Percentiles rank a stretch among this genome's conserved stretches.
Evolutionary conservation across 2,329 filamentous ascomycete genomes (phyloP).

Genomic region (Penicillium oxalicum): DNA sequence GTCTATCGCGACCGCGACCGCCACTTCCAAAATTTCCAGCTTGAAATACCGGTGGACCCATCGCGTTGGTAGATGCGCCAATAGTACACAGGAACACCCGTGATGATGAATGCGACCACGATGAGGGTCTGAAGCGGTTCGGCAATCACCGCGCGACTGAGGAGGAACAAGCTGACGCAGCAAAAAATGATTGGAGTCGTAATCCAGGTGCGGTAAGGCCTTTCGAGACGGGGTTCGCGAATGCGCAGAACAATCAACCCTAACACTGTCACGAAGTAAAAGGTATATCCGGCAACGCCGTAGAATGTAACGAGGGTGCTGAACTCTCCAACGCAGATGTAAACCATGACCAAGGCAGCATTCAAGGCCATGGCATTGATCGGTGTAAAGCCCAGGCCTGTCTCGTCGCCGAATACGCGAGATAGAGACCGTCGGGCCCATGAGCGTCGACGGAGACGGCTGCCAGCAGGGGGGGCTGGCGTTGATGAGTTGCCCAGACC

Average conservation of each 20-base stretch:
- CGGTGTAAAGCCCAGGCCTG: slow-evolving; percentile 86
- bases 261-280: slow-evolving; percentile 93
- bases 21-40: slow-evolving; percentile 43
- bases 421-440: slow-evolving; percentile 56
- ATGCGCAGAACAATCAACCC: slow-evolving; percentile 88
- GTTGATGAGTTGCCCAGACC: slow-evolving; percentile 52
- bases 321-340: slow-evolving; percentile 85
- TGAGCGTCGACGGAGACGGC: slow-evolving; percentile 41
- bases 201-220: slow-evolving; percentile 95
- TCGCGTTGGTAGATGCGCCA: slow-evolving; percentile 70
- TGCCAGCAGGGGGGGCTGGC: slow-evolving; percentile 19
- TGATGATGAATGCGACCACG: slow-evolving; percentile 76
- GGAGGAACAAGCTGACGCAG: slow-evolving; percentile 88
- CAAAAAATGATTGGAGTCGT: slow-evolving; percentile 96
- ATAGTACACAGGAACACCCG: slow-evolving; percentile 81
- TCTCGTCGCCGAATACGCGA: slow-evolving; percentile 65
- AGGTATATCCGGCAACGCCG: slow-evolving; percentile 92
- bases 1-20: slow-evolving; percentile 10
- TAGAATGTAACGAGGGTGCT: slow-evolving; percentile 91
- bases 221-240: slow-evolving; percentile 75
- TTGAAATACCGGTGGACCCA: slow-evolving; percentile 29
- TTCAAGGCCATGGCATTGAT: slow-evolving; percentile 87
- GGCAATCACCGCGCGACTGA: slow-evolving; percentile 82
- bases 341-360: slow-evolving; percentile 62
- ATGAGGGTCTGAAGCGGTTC: slow-evolving; percentile 85